Conservation (phyloP, 257 asterid genomes). For the Nicotiana benthamiana region DNA sequence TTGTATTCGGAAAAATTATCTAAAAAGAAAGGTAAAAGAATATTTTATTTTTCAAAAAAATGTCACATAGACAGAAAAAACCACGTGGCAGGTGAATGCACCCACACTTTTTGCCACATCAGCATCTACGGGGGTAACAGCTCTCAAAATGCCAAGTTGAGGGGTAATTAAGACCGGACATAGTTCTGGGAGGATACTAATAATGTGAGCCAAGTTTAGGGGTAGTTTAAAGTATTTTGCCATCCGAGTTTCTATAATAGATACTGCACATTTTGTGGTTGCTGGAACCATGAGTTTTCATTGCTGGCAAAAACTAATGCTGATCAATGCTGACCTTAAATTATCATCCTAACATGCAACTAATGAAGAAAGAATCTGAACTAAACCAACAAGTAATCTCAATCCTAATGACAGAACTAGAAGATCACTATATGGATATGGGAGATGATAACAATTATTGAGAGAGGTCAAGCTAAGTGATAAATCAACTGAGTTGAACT, state of each 20-base stretch:
- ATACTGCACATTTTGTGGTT: background rate
- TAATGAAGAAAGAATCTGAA: background rate
- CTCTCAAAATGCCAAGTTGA: too few relatives aligned
- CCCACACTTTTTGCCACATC: too few relatives aligned
- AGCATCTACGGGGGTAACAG: too few relatives aligned
- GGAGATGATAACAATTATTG: background rate
- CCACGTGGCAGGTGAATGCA: too few relatives aligned
- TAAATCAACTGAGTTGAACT: background rate
- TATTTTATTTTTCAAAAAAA: too few relatives aligned
- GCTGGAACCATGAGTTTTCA: background rate
- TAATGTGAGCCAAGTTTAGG: too few relatives aligned
- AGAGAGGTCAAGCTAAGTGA: background rate
- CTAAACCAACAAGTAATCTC: background rate
- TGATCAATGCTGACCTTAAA: background rate
- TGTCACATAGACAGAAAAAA: too few relatives aligned
- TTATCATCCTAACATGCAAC: background rate
- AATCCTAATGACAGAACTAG: background rate
- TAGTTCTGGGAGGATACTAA: too few relatives aligned
- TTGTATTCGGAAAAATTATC: too few relatives aligned
- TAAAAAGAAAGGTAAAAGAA: too few relatives aligned
- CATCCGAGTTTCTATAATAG: background rate
- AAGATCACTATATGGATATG: background rate
- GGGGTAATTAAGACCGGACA: too few relatives aligned
- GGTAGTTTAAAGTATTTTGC: too few relatives aligned
- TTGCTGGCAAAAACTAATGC: background rate